Base-by-base conservation (phyloP, 257 asterid species). In the Solanum pennellii region DNA sequence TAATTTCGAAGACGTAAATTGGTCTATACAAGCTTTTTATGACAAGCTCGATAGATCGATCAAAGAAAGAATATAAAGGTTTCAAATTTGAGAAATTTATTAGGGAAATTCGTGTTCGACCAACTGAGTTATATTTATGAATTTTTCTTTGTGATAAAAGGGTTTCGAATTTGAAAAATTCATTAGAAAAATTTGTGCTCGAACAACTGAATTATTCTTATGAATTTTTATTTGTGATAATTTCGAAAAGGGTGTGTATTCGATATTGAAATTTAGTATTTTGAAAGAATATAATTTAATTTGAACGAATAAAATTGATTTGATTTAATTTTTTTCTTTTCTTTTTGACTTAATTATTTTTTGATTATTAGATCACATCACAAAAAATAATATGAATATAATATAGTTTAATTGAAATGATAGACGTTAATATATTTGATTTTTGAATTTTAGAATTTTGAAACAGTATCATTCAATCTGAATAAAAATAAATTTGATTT, bases 21-120 rank as follows among this genome's bases (percentile, higher is more conserved):
- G 0, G 1, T 7, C 1, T 20, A 21, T 2, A 8, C 3, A 59
- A 21, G 0, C 0, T 21, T 21, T 8, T 8, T 59, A 21, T 21
- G 27, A 59, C 3, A 0, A 59, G 6, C 1, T 20, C 3, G 27
- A 59, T 59, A 9, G 25, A 5, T 56, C 5, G 0, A 20, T 56
- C n/a, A 20, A 42, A 59, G 25, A 59, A 9, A 21, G 1, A 21
- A 8, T 20, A 20, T 21, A 21, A 21, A 12, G 3, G 3, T 21
- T 21, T 9, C 0, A 0, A 59, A 59, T 59, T 59, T 21, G 27
- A 59, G 13, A 59, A 59, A 59, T 21, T 59, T 2, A 8, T 8
- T 20, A 59, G 27, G 12, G 27, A 59, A 12, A 59, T 59, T 59
- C 5, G 1, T 59, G 66, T 27, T 21, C 66, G 4, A 59, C 1